Evolutionary conservation across 2,329 filamentous ascomycete species (phyloP).

Genomic region (Ceratocystis variospora): DNA sequence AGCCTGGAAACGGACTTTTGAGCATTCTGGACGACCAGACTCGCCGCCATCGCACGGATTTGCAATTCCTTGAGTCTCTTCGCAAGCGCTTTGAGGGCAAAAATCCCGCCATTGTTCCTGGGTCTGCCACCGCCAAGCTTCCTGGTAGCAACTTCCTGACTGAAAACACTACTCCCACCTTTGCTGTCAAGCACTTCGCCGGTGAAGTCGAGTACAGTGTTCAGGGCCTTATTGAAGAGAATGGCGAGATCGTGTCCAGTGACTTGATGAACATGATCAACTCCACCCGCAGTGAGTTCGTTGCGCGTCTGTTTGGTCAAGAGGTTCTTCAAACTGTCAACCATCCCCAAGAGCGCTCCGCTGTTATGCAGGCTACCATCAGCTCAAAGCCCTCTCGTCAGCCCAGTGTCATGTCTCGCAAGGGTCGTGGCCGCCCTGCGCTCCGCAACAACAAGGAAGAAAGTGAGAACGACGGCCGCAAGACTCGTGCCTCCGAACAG

Average conservation of each 20-base stretch:
- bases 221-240: conserved; percentile 79
- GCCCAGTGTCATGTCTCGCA: conserved; percentile 81
- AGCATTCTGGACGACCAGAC: conserved; percentile 96
- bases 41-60: conserved; percentile 71
- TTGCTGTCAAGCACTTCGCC: conserved; percentile 89
- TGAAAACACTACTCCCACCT: conserved; percentile 63
- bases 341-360: conserved; percentile 80
- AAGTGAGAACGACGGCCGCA: conserved; percentile 32
- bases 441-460: conserved; percentile 29
- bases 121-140: conserved; percentile 57
- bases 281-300: conserved; percentile 75
- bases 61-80: conserved; percentile 79
- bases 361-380: conserved; percentile 90
- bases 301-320: conserved; percentile 86
- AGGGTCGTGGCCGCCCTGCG: conserved; percentile 30
- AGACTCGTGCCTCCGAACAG: conserved; percentile 48
- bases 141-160: conserved; percentile 85
- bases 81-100: conserved; percentile 90
- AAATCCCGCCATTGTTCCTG: conserved; percentile 76
- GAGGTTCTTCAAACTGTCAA: conserved; percentile 82
- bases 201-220: conserved; percentile 92
- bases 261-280: conserved; percentile 92
- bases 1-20: conserved; percentile 80
- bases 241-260: conserved; percentile 87
- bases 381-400: conserved; percentile 88